Percentiles rank a stretch among this genome's conserved stretches.
phyloP scores from a whole-genome alignment of 805 yeast species.

The Wickerhamomyces alni region DNA sequence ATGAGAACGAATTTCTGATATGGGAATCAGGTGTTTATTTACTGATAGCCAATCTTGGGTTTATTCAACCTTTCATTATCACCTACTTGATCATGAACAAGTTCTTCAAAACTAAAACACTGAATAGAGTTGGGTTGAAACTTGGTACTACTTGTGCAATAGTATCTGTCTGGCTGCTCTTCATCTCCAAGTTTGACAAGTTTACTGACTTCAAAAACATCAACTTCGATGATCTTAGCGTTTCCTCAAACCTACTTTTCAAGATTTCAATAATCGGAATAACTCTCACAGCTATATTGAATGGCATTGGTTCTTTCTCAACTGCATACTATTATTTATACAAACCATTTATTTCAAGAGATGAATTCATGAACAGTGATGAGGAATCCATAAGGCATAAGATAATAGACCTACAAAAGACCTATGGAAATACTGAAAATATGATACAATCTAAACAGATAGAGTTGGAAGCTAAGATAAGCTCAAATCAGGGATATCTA shows the following conservation, averaged over 20 bases:
- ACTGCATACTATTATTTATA: slow-evolving; percentile 21
- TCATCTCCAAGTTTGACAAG: slow-evolving; percentile 14
- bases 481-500: neutral
- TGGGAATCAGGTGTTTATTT: neutral
- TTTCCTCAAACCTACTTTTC: slow-evolving; percentile 11
- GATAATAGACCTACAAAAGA: slow-evolving; percentile 10
- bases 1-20: neutral
- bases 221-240: slow-evolving; percentile 7
- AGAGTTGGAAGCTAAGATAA: slow-evolving; percentile 4
- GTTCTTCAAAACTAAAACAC: slow-evolving; percentile 9
- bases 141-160: slow-evolving; percentile 1
- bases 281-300: slow-evolving; percentile 19
- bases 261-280: slow-evolving; percentile 22
- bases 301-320: slow-evolving; percentile 24
- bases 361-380: neutral
- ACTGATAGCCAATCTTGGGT: slow-evolving; percentile 8
- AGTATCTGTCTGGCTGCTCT: slow-evolving; percentile 13
- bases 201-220: slow-evolving; percentile 16
- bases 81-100: slow-evolving; percentile 14
- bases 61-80: slow-evolving; percentile 17
- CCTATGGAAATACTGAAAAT: slow-evolving; percentile 15
- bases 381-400: slow-evolving; percentile 4
- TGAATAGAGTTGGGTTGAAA: slow-evolving; percentile 9
- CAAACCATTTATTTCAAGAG: slow-evolving; percentile 4
- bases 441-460: slow-evolving; percentile 13